Evolutionary conservation across 202 grass and related monocot genomes (phyloP), one percentile per base, ranked within the genome.

Genomic region (Schoenoplectus tabernaemontani): DNA sequence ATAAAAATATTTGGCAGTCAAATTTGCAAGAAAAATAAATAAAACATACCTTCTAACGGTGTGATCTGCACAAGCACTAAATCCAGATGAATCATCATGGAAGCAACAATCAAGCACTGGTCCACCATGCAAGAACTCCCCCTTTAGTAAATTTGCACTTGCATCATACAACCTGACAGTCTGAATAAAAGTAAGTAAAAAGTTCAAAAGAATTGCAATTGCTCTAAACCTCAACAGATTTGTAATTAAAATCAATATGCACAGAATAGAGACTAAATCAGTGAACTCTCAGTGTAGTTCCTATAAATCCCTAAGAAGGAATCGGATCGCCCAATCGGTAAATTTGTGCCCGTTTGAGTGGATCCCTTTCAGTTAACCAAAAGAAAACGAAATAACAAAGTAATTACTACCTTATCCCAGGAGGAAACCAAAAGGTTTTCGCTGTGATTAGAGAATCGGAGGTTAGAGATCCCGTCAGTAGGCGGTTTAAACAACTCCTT

Each of bases 361-460:
- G 57, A 87, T n/a, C 13, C 59, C 37, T 30, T 15, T 7, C 38
- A 13, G 37, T 53, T 11, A 11, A 15, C 13, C 24, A 59, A 4
- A 63, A 41, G 58, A 39, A 23, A 24, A 30, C 20, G 19, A 4
- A 72, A 50, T 12, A 63, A 0, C 60, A 63, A 10, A 15, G 19
- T 8, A 9, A 22, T n/a, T 16, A 84, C 62, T 51, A 98, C 96
- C 88, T 89, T 98, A 70, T 98, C 91, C 91, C 96, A 95, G 7
- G 92, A 99, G 60, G 92, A 99, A 70, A 99, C 96, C 57, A 99
- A 88, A 58, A 99, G 87, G 71, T 95, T 84, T 67, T 99, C 90
- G 81, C 96, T 99, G 88, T 99, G 96, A 84, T 95, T 95, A 65
- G 96, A 99, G 83, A 99, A 99, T 32, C 86, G 96, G 59, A 99